These are phyloP conservation scores for Meyerozyma guilliermondii DNA, from an alignment of 1,139 yeast species.

Conservation along the genomic window DNA sequence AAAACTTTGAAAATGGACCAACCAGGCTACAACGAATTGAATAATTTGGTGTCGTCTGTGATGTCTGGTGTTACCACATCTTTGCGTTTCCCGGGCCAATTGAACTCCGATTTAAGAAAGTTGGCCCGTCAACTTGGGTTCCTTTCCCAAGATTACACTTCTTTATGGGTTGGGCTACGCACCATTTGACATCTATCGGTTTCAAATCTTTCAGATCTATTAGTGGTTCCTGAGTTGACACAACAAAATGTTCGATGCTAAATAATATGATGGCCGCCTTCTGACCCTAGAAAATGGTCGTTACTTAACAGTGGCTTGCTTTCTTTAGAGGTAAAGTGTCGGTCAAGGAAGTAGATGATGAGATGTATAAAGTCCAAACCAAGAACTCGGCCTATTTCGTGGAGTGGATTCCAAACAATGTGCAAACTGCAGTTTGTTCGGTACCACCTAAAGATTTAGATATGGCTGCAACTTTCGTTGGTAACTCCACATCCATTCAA, in stretches of 20 bases:
- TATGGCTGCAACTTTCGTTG: slow-evolving; percentile 88
- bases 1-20: slow-evolving; percentile 74
- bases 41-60: slow-evolving; percentile 77
- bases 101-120: slow-evolving; percentile 86
- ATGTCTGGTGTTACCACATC: slow-evolving; percentile 93
- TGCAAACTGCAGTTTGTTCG: slow-evolving; percentile 88
- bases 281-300: slow-evolving; percentile 89
- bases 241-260: slow-evolving; percentile 90
- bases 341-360: slow-evolving; percentile 90
- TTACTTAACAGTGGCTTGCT: slow-evolving; percentile 89
- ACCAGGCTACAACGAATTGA: slow-evolving; percentile 75
- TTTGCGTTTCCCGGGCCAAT: slow-evolving; percentile 89
- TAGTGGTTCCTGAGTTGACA: slow-evolving; percentile 84
- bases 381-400: slow-evolving; percentile 80
- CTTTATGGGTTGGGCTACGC: slow-evolving; percentile 94
- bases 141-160: slow-evolving; percentile 95
- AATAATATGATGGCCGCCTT: slow-evolving; percentile 95
- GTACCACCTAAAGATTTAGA: slow-evolving; percentile 84
- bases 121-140: slow-evolving; percentile 87
- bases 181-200: slow-evolving; percentile 75
- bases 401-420: slow-evolving; percentile 96
- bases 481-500: slow-evolving; percentile 89
- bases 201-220: slow-evolving; percentile 79
- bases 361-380: slow-evolving; percentile 80
- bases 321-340: slow-evolving; percentile 92